Conservation (phyloP, 129 eudicot genomes). For the Deinandra increscens region DNA sequence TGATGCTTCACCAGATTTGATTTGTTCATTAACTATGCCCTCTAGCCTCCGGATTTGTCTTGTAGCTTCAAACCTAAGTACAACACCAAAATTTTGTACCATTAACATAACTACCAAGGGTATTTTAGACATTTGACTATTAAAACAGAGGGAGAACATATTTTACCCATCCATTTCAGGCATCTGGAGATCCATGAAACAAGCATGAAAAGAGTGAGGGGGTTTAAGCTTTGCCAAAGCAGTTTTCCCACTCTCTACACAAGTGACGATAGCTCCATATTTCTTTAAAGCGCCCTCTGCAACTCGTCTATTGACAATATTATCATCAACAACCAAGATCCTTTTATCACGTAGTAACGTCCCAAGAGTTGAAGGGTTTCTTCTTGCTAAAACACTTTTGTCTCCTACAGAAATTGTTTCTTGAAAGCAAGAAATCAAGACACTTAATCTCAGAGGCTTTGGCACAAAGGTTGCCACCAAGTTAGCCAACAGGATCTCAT, state of each 20-base stretch:
- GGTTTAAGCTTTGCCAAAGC: slow-evolving; percentile 63
- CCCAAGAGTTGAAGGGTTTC: slow-evolving; percentile 49
- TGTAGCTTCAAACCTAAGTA: slow-evolving; percentile 88
- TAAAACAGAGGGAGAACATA: neutral
- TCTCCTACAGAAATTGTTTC: slow-evolving; percentile 46
- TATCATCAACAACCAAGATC: slow-evolving; percentile 92
- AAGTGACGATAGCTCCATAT: slow-evolving; percentile 76
- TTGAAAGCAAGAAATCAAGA: slow-evolving; percentile 53
- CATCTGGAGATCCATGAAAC: slow-evolving; percentile 99
- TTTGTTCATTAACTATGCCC: slow-evolving; percentile 40
- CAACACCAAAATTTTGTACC: neutral
- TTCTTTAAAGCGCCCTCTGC: slow-evolving; percentile 93
- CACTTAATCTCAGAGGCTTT: slow-evolving; percentile 68
- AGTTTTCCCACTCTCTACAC: slow-evolving; percentile 72
- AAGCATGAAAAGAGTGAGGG: slow-evolving; percentile 82
- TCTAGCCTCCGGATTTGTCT: slow-evolving; percentile 57
- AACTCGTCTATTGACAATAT: slow-evolving; percentile 74
- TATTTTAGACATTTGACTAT: slow-evolving; percentile 17
- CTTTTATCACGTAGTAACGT: slow-evolving; percentile 49
- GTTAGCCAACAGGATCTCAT: slow-evolving; percentile 49
- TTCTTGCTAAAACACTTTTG: slow-evolving; percentile 36
- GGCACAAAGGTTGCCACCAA: slow-evolving; percentile 48
- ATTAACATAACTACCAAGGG: slow-evolving; percentile 2
- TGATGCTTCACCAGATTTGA: slow-evolving; percentile 39
- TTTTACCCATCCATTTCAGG: slow-evolving; percentile 95